phyloP scores from a whole-genome alignment of 805 yeast genomes.

The Zygosaccharomyces lentus region DNA sequence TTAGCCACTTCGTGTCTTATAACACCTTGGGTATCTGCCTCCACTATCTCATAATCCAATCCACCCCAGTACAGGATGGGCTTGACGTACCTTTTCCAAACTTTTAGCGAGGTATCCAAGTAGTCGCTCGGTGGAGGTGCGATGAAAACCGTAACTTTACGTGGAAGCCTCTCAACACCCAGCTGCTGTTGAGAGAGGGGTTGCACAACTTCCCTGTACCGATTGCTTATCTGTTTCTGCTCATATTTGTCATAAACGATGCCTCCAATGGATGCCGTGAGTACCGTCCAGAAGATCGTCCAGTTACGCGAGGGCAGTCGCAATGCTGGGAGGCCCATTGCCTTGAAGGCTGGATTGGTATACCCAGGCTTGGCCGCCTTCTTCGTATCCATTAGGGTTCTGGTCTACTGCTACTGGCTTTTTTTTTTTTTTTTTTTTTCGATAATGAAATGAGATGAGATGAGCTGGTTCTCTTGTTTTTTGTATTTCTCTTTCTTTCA shows the following conservation, averaged over 20 bases:
- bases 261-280: conserved; percentile 67
- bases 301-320: conserved; percentile 88
- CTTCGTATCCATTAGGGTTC: conserved; percentile 2
- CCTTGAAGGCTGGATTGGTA: conserved; percentile 69
- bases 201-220: conserved; percentile 61
- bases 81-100: conserved; percentile 75
- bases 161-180: conserved; percentile 49
- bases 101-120: conserved; percentile 64
- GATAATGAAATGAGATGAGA: neutral
- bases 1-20: conserved; percentile 80
- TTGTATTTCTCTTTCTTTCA: too few species aligned
- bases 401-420: neutral
- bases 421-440: neutral
- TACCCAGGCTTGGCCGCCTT: conserved; percentile 18
- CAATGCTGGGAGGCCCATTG: conserved; percentile 78
- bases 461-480: too few species aligned
- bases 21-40: conserved; percentile 84
- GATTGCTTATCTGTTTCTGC: conserved; percentile 59
- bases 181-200: conserved; percentile 48
- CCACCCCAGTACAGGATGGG: conserved; percentile 84
- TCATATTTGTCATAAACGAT: conserved; percentile 71
- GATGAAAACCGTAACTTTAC: conserved; percentile 75
- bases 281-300: conserved; percentile 79
- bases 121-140: conserved; percentile 98
- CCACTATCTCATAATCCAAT: conserved; percentile 71